Base-by-base conservation (phyloP, 306 rosid genomes). In the Quercus dentata region DNA sequence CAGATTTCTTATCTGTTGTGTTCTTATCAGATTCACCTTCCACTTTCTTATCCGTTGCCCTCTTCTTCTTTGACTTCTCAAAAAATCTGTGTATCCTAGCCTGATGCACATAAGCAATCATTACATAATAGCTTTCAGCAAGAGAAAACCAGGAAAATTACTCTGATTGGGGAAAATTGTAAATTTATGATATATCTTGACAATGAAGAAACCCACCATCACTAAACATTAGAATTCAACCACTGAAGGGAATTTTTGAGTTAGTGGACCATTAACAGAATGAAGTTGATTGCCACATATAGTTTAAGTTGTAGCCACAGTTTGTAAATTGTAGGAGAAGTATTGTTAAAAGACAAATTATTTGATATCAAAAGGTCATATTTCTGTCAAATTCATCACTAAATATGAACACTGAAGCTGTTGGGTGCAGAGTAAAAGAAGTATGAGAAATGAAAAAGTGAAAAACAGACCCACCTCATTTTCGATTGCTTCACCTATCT, bases 401-500 rank as follows among this genome's bases (percentile, higher is more conserved):
- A 1, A 14, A 54, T 0, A 30, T 17, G 18, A 28, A 74, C 20
- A 11, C 0, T 18, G 8, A 72, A 20, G 9, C 6, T 27, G 15
- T 68, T 46, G 67, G 65, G 75, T 6, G 41, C 18, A 46, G 49
- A 38, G 8, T 27, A 28, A 68, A 67, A 18, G 17, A 51, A 62
- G 56, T 56, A 33, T 6, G 59, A 35, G 17, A 59, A 35, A n/a
- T 64, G 63, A 81, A 71, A 79, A 56, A 8, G 54, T 15, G 20
- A 78, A 58, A 64, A 58, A 64, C 79, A 13, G 27, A 68, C 81
- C 51, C 59, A 92, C 99, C 99, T 95, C 99, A 0, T 95, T 83
- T 78, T 95, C 98, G 72, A 93, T 59, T 21, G 98, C 94, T 90
- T 95, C 99, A 10, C 99, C 99, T n/a, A 93, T 86, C 49, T 88